Base-by-base conservation (phyloP, 495 filamentous ascomycete species). In the Pseudomonodictys pantanalensis region DNA sequence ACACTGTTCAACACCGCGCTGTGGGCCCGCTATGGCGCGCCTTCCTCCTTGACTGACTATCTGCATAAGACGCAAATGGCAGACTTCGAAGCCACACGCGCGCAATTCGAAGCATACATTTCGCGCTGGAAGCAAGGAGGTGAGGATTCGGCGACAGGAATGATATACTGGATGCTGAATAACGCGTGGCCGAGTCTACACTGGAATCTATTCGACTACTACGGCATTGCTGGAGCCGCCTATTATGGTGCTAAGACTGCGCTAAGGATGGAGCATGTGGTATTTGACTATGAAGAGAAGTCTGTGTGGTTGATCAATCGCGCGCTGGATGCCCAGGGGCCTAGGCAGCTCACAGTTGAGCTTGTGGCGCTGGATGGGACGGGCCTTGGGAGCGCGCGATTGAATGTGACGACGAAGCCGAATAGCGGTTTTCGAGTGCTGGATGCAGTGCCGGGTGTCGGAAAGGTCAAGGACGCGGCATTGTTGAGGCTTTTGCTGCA, bases 141-240 rank as follows among this genome's bases (percentile, higher is more conserved):
- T 0, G 66, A 72, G 3, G 71, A 78, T 0, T 78, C 82, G 2
- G 81, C 85, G 0, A 86, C 83, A 0, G 84, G 85, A 0, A 18
- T 81, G 35, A 78, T 87, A 5, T 87, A 87, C 70, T 86, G 85
- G 85, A 87, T 86, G 85, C 60, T 85, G 58, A 86, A 84, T 56
- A 78, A 78, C 45, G 84, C 83, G 0, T 86, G 83, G 79, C 84
- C 85, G 9, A 81, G 75, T 41, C 71, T 86, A 33, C 84, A 86
- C 65, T 87, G 85, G 84, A 81, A 83, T 53, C 63, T 86, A 1
- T 84, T 85, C 67, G 84, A 86, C 58, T 85, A 83, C 56, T 86
- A 86, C 59, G 69, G 86, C 24, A 76, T 73, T 20, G 78, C 83
- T 0, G 78, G 77, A 3, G 84, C 80, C 0, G 73, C 78, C 1